These are phyloP conservation scores for Pseudogymnoascus sp. DNA, from an alignment of 2,329 filamentous ascomycete genomes.

Conservation along the genomic window DNA sequence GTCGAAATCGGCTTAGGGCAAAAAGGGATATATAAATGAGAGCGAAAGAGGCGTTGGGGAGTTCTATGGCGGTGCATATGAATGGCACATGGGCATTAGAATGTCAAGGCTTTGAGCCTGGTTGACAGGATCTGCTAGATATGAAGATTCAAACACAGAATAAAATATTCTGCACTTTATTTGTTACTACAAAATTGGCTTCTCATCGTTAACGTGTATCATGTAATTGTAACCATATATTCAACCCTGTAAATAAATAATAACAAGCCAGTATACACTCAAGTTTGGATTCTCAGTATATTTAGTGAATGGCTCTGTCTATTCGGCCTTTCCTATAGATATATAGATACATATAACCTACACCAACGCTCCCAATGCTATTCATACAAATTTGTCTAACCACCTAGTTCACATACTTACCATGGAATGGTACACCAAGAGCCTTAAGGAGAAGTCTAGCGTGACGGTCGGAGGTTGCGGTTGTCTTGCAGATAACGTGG, in stretches of 20 bases:
- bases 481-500: slow-evolving; percentile 29
- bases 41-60: slow-evolving; percentile 2
- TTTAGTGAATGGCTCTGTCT: slow-evolving; percentile 5
- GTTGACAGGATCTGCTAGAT: neutral
- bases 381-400: neutral
- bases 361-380: slow-evolving; percentile 10
- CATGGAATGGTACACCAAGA: slow-evolving; percentile 25
- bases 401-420: slow-evolving; percentile 25
- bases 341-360: slow-evolving; percentile 13
- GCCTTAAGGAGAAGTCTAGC: slow-evolving; percentile 25
- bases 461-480: slow-evolving; percentile 25
- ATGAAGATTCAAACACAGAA: neutral
- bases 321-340: neutral
- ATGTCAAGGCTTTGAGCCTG: neutral
- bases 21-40: neutral
- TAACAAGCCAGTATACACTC: neutral
- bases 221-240: neutral
- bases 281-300: neutral
- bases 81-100: slow-evolving; percentile 2
- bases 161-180: slow-evolving; percentile 2
- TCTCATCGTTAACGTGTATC: neutral
- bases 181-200: neutral
- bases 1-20: neutral
- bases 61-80: neutral
- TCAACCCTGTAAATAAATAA: neutral